Evolutionary conservation across 805 yeast species (phyloP).

Genomic region (Saturnispora diversa): DNA sequence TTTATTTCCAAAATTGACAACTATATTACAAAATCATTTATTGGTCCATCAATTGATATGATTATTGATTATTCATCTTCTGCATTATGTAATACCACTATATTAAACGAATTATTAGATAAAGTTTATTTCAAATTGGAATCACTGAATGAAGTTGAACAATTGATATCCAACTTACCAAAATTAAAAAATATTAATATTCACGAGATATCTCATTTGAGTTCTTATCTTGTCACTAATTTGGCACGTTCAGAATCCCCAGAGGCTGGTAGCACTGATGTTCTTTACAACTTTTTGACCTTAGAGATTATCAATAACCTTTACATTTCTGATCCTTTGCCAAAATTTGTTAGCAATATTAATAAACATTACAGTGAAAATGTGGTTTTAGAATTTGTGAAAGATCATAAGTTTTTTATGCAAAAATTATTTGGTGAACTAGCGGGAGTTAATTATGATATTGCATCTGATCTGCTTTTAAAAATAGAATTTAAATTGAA

Average conservation of each 20-base stretch:
- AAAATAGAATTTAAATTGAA: constrained; percentile 19
- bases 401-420: constrained; percentile 15
- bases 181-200: constrained; percentile 11
- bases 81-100: neutral
- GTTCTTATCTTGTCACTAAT: constrained; percentile 21
- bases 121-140: constrained; percentile 7
- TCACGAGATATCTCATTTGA: constrained; percentile 10
- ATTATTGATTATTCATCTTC: constrained; percentile 26
- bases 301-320: constrained; percentile 30
- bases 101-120: constrained; percentile 7
- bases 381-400: constrained; percentile 16
- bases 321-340: constrained; percentile 22
- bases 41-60: constrained; percentile 29
- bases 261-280: constrained; percentile 6
- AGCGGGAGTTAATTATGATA: neutral
- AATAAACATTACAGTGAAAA: constrained; percentile 19
- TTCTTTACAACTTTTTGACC: constrained; percentile 29
- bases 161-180: constrained; percentile 9
- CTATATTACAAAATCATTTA: constrained; percentile 25
- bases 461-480: constrained; percentile 12
- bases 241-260: constrained; percentile 12
- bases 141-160: neutral
- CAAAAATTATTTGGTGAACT: constrained; percentile 12
- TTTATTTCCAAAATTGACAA: constrained; percentile 32
- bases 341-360: constrained; percentile 21